These are phyloP conservation scores for Coffea eugenioides DNA, from an alignment of 257 asterid genomes.

Conservation along the genomic window DNA sequence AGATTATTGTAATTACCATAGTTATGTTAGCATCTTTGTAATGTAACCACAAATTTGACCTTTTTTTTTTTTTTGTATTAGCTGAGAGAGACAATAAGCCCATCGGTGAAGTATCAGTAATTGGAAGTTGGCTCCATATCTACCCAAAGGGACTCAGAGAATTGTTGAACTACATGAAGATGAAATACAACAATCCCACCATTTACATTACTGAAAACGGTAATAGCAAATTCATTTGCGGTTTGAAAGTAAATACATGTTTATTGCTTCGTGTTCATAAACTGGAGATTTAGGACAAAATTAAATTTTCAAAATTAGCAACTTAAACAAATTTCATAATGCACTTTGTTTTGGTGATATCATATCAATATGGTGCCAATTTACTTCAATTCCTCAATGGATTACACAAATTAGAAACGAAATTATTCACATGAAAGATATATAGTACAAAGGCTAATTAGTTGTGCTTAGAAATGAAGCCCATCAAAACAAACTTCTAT, in stretches of 20 bases:
- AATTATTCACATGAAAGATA: background rate
- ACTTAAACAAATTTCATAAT: too few relatives aligned
- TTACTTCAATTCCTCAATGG: background rate
- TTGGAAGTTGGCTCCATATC: slow-evolving; percentile 34
- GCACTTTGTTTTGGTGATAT: too few relatives aligned
- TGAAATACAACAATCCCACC: slow-evolving; percentile 30
- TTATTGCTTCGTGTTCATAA: too few relatives aligned
- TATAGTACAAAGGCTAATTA: background rate
- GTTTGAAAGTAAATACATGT: background rate
- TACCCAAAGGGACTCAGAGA: slow-evolving; percentile 41
- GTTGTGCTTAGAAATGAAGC: background rate
- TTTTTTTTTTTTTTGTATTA: background rate
- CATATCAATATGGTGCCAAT: too few relatives aligned
- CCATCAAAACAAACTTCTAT: background rate
- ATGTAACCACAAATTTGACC: background rate
- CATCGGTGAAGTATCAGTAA: slow-evolving; percentile 18
- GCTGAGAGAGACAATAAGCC: slow-evolving; percentile 10
- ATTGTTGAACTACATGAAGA: slow-evolving; percentile 21
- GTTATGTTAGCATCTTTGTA: too few relatives aligned
- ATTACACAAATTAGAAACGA: too few relatives aligned
- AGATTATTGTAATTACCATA: background rate
- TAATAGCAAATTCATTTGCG: slow-evolving; percentile 2
- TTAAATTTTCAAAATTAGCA: too few relatives aligned
- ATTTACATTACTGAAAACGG: slow-evolving; percentile 43
- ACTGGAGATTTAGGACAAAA: background rate